These are phyloP conservation scores for Stachybotrys chartarum DNA, from an alignment of 2,329 filamentous ascomycete species.

Conservation along the genomic window DNA sequence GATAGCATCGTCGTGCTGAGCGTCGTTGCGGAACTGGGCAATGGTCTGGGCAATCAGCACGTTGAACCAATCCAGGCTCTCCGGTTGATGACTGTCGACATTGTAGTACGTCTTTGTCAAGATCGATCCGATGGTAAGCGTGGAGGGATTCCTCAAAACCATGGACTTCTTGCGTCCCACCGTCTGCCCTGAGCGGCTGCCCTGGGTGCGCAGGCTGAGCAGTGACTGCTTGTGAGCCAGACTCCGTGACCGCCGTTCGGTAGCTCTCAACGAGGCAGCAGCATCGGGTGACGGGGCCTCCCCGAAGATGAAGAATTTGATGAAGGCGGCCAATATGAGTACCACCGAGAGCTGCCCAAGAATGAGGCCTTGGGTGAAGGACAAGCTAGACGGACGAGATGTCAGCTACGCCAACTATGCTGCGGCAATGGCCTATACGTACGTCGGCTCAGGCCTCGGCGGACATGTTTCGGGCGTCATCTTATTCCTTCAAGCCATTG, in stretches of 20 bases:
- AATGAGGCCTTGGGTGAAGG: constrained; percentile 89
- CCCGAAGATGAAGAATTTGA: constrained; percentile 99
- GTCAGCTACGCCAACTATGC: constrained; percentile 4
- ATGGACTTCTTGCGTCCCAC: constrained; percentile 61
- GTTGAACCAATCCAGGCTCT: constrained; percentile 98
- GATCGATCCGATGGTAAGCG: constrained; percentile 86
- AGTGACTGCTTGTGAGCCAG: constrained; percentile 71
- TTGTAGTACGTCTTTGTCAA: constrained; percentile 97
- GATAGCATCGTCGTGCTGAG: constrained; percentile 85
- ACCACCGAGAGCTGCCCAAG: constrained; percentile 91
- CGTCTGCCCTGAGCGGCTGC: constrained; percentile 30
- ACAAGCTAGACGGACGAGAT: constrained; percentile 47
- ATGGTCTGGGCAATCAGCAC: constrained; percentile 95
- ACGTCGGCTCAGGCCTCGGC: constrained; percentile 37
- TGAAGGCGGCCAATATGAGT: constrained; percentile 85
- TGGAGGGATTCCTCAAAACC: constrained; percentile 64
- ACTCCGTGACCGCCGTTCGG: constrained; percentile 65
- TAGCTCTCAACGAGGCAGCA: constrained; percentile 67
- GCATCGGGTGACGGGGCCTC: constrained; percentile 81
- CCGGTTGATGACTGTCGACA: constrained; percentile 88
- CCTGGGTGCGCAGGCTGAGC: constrained; percentile 50
- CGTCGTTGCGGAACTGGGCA: constrained; percentile 87
- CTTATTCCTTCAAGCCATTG: neutral
- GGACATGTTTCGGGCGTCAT: constrained; percentile 38
- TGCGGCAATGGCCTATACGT: constrained; percentile 14